Conservation (phyloP, 371 early-diverging fungal genomes). For the Rhizopus sp. region DNA sequence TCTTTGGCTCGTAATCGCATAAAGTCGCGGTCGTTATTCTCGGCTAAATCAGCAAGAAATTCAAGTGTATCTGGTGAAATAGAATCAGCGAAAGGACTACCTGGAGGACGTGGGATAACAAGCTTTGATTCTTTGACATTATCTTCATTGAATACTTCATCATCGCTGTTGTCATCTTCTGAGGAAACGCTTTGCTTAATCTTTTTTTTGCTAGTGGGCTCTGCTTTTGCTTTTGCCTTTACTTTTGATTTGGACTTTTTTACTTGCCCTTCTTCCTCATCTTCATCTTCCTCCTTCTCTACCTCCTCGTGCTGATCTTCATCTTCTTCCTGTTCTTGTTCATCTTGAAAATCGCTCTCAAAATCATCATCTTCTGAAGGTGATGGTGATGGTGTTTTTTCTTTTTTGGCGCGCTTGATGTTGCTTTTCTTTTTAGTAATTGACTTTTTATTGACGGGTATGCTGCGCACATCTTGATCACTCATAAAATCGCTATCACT, state of each 20-base stretch:
- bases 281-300: neutral
- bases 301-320: slow-evolving; percentile 4
- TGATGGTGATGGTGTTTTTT: neutral
- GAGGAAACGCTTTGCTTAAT: no score
- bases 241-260: neutral
- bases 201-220: neutral
- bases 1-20: slow-evolving; percentile 40
- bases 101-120: slow-evolving; percentile 53
- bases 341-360: slow-evolving; percentile 4
- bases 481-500: slow-evolving; percentile 20
- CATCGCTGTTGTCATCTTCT: no score
- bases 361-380: slow-evolving; percentile 4
- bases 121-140: no score
- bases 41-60: slow-evolving; percentile 49
- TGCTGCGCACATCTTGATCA: slow-evolving; percentile 13
- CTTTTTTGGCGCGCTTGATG: neutral
- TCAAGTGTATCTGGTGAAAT: slow-evolving; percentile 50
- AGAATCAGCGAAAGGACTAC: slow-evolving; percentile 54
- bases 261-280: slow-evolving; percentile 5
- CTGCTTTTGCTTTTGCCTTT: slow-evolving; percentile 25
- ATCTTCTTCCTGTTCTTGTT: neutral
- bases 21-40: slow-evolving; percentile 58
- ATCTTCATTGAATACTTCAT: slow-evolving; percentile 17
- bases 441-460: neutral
- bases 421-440: neutral